phyloP scores from a whole-genome alignment of 2,329 filamentous ascomycete species.

The Pyrenophora tritici-repentis region DNA sequence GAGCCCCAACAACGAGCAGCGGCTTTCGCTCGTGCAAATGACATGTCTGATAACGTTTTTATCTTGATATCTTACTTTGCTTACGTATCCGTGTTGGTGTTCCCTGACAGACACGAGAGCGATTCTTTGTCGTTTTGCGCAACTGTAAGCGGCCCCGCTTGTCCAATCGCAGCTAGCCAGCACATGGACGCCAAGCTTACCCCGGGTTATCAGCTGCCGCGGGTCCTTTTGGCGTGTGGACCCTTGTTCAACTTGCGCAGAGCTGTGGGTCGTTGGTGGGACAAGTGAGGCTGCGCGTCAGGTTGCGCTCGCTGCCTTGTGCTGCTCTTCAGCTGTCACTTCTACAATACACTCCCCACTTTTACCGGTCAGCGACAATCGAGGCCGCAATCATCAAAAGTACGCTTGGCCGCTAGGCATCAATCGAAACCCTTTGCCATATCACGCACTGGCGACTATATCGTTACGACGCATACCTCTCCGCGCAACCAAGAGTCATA shows the following conservation, averaged over 20 bases:
- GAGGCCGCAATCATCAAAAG: too few species aligned
- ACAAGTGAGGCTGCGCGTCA: conserved; percentile 21
- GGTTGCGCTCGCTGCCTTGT: conserved; percentile 12
- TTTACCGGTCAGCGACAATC: conserved; percentile 12
- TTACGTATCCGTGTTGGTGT: too few species aligned
- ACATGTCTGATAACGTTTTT: too few species aligned
- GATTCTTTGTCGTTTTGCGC: too few species aligned
- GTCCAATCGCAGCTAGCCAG: conserved; percentile 12
- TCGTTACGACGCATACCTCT: neutral
- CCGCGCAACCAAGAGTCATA: neutral
- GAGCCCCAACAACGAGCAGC: neutral
- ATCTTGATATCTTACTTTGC: too few species aligned
- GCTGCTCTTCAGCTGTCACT: conserved; percentile 5
- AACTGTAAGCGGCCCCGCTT: neutral
- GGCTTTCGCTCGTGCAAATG: neutral
- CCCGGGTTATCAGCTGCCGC: conserved; percentile 13
- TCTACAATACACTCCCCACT: conserved; percentile 6
- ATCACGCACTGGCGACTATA: neutral
- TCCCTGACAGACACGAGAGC: too few species aligned
- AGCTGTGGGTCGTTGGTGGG: conserved; percentile 11
- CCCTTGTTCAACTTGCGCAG: conserved; percentile 6
- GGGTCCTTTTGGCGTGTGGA: conserved; percentile 8
- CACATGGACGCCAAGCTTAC: conserved; percentile 8
- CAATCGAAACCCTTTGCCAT: neutral
- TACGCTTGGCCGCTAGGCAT: too few species aligned